Conservation (phyloP, 2,329 filamentous ascomycete species). For the Cladophialophora psammophila region DNA sequence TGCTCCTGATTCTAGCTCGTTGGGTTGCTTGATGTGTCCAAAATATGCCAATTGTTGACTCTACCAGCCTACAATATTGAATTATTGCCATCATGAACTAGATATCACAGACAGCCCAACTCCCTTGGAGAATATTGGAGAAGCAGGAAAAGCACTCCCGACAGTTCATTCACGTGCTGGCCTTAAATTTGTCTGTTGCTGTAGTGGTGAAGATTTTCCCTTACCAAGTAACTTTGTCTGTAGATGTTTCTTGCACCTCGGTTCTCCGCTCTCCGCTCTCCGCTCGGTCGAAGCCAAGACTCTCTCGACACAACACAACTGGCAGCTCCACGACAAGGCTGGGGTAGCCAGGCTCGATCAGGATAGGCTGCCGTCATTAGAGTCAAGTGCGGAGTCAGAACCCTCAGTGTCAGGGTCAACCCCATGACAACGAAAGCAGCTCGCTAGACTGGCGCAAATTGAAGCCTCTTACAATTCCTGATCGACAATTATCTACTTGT, state of each 20-base stretch:
- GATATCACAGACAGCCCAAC: background rate
- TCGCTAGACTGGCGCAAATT: background rate
- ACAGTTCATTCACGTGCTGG: background rate
- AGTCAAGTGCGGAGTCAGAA: background rate
- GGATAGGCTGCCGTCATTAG: background rate
- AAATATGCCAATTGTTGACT: background rate
- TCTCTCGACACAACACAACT: background rate
- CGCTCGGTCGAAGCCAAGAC: background rate
- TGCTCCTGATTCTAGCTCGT: background rate
- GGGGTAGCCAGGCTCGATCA: background rate
- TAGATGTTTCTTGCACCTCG: background rate
- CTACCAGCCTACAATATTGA: background rate
- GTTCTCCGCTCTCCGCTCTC: slow-evolving; percentile 6
- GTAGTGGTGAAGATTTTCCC: too few relatives aligned
- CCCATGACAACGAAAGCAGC: background rate
- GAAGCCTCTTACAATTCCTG: background rate
- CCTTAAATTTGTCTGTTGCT: background rate
- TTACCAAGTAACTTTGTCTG: background rate
- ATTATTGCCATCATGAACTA: background rate
- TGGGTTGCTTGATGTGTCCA: background rate
- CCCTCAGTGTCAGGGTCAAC: background rate
- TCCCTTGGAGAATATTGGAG: background rate
- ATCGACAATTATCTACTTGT: background rate
- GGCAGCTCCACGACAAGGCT: background rate
- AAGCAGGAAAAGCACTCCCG: background rate